A percentile compares a stretch with the other conserved stretches of the same genome.
Conservation (phyloP, 768 basidiomycete species). For the Amylocystis lapponica region DNA sequence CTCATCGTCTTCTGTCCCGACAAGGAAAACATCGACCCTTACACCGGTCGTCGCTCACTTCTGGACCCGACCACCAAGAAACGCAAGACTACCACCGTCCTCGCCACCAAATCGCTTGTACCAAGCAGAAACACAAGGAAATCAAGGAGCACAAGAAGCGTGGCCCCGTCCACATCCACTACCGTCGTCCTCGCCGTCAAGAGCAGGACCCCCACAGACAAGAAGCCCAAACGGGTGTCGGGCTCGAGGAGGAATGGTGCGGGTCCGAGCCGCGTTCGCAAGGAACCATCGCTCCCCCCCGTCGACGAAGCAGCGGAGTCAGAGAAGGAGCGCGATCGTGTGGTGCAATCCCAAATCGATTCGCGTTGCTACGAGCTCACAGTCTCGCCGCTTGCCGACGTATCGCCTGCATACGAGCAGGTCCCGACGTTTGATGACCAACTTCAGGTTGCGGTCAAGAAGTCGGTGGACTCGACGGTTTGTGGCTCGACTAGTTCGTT, state of each 20-base stretch:
- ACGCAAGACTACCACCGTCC: conserved; percentile 40
- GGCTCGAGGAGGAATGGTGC: conserved; percentile 24
- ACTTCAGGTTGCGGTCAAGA: too few relatives aligned
- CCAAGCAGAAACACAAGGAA: conserved; percentile 16
- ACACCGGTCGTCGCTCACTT: conserved; percentile 60
- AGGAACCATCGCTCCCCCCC: conserved; percentile 55
- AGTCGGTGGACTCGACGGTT: too few relatives aligned
- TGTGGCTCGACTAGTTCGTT: too few relatives aligned
- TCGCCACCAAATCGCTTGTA: conserved; percentile 19
- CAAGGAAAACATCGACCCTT: conserved; percentile 77
- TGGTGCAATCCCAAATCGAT: conserved; percentile 53
- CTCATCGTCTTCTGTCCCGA: conserved; percentile 34
- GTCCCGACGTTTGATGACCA: conserved; percentile 13
- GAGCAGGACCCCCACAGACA: conserved; percentile 9
- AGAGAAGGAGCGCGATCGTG: not conserved
- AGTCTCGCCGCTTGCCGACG: conserved; percentile 72
- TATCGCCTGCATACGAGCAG: conserved; percentile 60
- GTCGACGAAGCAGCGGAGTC: conserved; percentile 33
- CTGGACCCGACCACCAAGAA: conserved; percentile 50
- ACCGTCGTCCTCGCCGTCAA: conserved; percentile 8
- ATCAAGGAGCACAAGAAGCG: conserved; percentile 11
- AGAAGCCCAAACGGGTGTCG: conserved; percentile 14
- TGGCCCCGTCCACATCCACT: not conserved
- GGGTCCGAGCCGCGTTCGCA: conserved; percentile 33
- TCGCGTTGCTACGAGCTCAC: conserved; percentile 79